Evolutionary conservation across 768 basidiomycete species (phyloP).

Genomic region (Leucocoprinus birnbaumii): DNA sequence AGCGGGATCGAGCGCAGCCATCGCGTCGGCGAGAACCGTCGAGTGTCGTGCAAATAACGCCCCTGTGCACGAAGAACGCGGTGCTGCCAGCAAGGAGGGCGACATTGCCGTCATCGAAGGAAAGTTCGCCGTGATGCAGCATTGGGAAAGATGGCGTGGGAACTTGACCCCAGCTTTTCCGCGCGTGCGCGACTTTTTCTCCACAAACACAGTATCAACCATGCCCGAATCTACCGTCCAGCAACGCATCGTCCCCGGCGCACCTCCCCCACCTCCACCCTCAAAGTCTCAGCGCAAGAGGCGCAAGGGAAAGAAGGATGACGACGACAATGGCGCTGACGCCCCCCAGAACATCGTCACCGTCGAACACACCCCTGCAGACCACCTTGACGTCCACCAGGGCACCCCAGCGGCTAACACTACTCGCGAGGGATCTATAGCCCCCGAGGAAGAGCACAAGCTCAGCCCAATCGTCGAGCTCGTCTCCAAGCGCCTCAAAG

Average conservation of each 20-base stretch:
- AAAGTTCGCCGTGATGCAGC: slow-evolving; percentile 39
- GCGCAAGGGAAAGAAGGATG: slow-evolving; percentile 51
- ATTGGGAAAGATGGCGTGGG: slow-evolving; percentile 9
- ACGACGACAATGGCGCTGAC: slow-evolving; percentile 42
- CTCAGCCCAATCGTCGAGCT: slow-evolving; percentile 75
- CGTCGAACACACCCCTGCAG: slow-evolving; percentile 52
- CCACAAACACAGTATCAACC: slow-evolving; percentile 11
- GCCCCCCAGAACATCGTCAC: slow-evolving; percentile 44
- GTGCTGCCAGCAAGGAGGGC: slow-evolving; percentile 52
- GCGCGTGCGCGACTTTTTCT: neutral
- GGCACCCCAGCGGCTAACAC: slow-evolving; percentile 42
- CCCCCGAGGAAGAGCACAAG: slow-evolving; percentile 51
- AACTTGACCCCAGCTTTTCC: neutral
- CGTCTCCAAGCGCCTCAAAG: slow-evolving; percentile 73
- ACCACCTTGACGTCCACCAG: slow-evolving; percentile 43
- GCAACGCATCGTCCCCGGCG: slow-evolving; percentile 71
- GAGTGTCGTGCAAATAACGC: slow-evolving; percentile 68
- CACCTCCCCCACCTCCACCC: slow-evolving; percentile 56
- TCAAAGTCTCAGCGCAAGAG: slow-evolving; percentile 75
- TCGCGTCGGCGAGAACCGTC: slow-evolving; percentile 37
- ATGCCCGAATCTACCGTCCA: slow-evolving; percentile 35
- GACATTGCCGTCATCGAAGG: slow-evolving; percentile 69
- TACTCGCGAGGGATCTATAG: slow-evolving; percentile 35
- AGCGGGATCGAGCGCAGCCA: slow-evolving; percentile 26
- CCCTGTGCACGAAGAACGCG: slow-evolving; percentile 71